Evolutionary conservation across 805 yeast genomes (phyloP), one percentile per base, ranked within the genome.

Genomic region (Sugiyamaella smithiae): DNA sequence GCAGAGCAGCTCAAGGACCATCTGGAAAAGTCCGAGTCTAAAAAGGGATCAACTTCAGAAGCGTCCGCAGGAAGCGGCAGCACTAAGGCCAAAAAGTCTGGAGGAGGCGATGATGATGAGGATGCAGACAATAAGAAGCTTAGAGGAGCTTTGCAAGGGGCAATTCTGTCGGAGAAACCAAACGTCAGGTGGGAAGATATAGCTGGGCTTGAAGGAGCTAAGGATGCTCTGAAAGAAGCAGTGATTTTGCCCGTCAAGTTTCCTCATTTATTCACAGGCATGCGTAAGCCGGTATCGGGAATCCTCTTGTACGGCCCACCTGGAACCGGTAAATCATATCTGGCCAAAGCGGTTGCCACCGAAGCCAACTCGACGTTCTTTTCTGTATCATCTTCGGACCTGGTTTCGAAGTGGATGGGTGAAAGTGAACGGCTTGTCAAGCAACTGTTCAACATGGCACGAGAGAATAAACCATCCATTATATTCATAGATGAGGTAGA

Each of bases 371-470:
- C 97, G 0, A 93, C 99, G 0, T 93, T 93, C 60, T 93, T 93
- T 69, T 86, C 96, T 1, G 96, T 93, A 1, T 85, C 95, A n/a
- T 88, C 97, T 0, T 86, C 96, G 11, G 99, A 93, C 67, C 76
- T 93, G 60, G 98, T 93, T 2, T 85, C 95, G 57, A 93, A 93
- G 67, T 93, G 99, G 99, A 91, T 91, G 97, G 99, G 99, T 60
- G 99, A 93, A 67, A 84, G 95, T 22, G 99, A 93, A 68, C 81
- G 98, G 67, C 78, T 93, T 49, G 98, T 93, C 23, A 93, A 91
- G 67, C 97, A 93, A 64, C 75, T 93, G 55, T 93, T 93, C 68
- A 78, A 84, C 28, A 88, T 91, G 96, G 99, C 99, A 4, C 77
- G 99, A 56, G 99, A 93, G 66, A 86, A 84, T 63, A 90, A 88